These are phyloP conservation scores for Pichia sp. DNA, from an alignment of 1,139 yeast species.

Conservation along the genomic window DNA sequence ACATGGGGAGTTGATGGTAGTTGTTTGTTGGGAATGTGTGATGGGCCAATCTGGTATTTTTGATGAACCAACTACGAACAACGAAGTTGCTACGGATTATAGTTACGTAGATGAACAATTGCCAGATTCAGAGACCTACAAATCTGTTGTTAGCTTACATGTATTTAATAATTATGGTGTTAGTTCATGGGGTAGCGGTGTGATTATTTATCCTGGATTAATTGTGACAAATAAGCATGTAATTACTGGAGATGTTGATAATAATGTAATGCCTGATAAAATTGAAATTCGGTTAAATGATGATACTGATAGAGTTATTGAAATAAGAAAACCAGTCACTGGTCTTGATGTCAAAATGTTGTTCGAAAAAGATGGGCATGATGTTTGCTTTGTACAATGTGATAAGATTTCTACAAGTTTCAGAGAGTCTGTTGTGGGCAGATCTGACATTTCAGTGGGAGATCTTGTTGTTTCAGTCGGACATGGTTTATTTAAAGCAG, in stretches of 20 bases:
- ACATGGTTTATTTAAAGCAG: conserved; percentile 2
- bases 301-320: background rate
- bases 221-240: conserved; percentile 45
- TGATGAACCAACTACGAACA: too few species aligned
- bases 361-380: conserved; percentile 27
- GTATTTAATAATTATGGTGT: conserved; percentile 23
- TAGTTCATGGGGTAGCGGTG: conserved; percentile 43
- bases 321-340: conserved; percentile 14
- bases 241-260: conserved; percentile 22
- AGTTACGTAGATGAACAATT: too few species aligned
- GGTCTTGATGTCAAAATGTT: conserved; percentile 25
- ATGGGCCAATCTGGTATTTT: background rate
- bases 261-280: conserved; percentile 15
- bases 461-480: conserved; percentile 3
- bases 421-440: background rate
- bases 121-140: background rate
- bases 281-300: conserved; percentile 23
- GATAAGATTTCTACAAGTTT: background rate
- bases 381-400: conserved; percentile 29
- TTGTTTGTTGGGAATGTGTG: conserved; percentile 42
- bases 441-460: background rate
- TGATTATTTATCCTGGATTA: conserved; percentile 30
- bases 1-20: conserved; percentile 52
- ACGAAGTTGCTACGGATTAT: too few species aligned
- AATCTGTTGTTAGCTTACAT: conserved; percentile 21